A percentile compares a stretch with the other conserved stretches of the same genome.
These are phyloP conservation scores for Pyrenophora tritici-repentis DNA, from an alignment of 2,329 filamentous ascomycete species.

Conservation along the genomic window DNA sequence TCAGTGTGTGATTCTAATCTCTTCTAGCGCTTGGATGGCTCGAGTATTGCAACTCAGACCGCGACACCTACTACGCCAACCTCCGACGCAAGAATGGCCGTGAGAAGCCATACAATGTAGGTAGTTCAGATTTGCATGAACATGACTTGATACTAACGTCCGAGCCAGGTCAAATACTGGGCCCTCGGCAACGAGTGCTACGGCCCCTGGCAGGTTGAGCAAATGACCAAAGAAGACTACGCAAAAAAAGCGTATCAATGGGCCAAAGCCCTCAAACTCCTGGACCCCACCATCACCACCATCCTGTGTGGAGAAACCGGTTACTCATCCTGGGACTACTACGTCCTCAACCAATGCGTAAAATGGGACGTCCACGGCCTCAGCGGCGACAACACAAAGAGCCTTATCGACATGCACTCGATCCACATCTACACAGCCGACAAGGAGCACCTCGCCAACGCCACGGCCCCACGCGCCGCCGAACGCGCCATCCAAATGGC, in stretches of 20 bases:
- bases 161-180: conserved; percentile 72
- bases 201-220: conserved; percentile 54
- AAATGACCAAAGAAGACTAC: conserved; percentile 72
- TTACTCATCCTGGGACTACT: conserved; percentile 71
- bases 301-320: conserved; percentile 77
- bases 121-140: neutral
- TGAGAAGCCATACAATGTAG: conserved; percentile 72
- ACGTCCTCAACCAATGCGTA: conserved; percentile 72
- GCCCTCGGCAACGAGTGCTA: conserved; percentile 74
- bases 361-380: conserved; percentile 58
- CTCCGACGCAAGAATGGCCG: conserved; percentile 75
- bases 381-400: conserved; percentile 51
- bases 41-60: conserved; percentile 83
- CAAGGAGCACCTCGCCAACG: conserved; percentile 47
- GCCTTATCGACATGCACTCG: conserved; percentile 76
- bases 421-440: conserved; percentile 78
- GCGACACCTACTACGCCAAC: conserved; percentile 81
- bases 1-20: conserved; percentile 15
- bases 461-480: conserved; percentile 66
- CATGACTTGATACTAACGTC: neutral
- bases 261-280: conserved; percentile 73
- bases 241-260: conserved; percentile 71
- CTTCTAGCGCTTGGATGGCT: conserved; percentile 71
- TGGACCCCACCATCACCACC: conserved; percentile 71
- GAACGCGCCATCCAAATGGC: conserved; percentile 76